Conservation (phyloP, 2,329 filamentous ascomycete genomes). For the Scleromitrula shiraiana region DNA sequence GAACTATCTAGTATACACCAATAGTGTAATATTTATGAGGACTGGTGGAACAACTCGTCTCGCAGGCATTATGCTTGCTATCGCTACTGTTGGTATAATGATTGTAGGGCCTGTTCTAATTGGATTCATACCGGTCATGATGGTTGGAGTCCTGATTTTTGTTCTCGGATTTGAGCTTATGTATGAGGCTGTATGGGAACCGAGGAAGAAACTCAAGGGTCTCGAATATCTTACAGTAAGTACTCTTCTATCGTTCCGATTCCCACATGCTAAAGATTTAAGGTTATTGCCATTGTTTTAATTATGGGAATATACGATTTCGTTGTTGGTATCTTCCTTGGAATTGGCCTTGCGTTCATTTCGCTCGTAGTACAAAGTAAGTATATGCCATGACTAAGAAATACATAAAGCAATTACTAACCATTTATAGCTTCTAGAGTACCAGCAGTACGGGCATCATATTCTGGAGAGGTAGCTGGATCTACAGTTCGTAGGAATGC, state of each 20-base stretch:
- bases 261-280: slow-evolving; percentile 19
- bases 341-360: slow-evolving; percentile 84
- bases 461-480: slow-evolving; percentile 78
- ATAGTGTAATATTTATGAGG: slow-evolving; percentile 92
- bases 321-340: slow-evolving; percentile 85
- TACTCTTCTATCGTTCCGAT: slow-evolving; percentile 5
- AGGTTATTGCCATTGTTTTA: slow-evolving; percentile 78
- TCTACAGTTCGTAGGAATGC: slow-evolving; percentile 90
- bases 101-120: slow-evolving; percentile 80
- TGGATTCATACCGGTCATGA: slow-evolving; percentile 92
- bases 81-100: slow-evolving; percentile 73
- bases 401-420: neutral
- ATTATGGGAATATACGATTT: slow-evolving; percentile 98
- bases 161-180: slow-evolving; percentile 88
- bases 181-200: slow-evolving; percentile 79
- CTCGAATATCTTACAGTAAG: slow-evolving; percentile 81
- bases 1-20: slow-evolving; percentile 97
- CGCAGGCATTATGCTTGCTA: slow-evolving; percentile 77
- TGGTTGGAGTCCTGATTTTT: slow-evolving; percentile 93
- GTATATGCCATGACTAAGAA: neutral
- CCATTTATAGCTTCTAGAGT: slow-evolving; percentile 57
- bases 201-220: slow-evolving; percentile 77
- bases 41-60: slow-evolving; percentile 83
- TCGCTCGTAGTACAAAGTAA: slow-evolving; percentile 76
- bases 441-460: slow-evolving; percentile 82